Evolutionary conservation across 108 stramenopile genomes (phyloP).

Genomic region (Skeletonema grethae): DNA sequence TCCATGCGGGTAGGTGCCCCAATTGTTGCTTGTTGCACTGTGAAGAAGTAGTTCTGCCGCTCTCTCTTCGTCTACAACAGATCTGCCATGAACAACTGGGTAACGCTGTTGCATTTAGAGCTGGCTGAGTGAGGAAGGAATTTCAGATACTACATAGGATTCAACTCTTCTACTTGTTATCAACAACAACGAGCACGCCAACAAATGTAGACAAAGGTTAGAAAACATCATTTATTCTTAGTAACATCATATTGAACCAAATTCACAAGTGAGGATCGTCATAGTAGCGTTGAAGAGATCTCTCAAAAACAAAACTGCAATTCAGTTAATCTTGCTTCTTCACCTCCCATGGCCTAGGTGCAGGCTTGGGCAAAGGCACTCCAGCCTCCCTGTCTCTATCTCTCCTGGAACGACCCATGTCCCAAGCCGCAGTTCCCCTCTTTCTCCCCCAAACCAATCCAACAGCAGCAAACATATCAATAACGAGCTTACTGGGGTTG

Average conservation of each 20-base stretch:
- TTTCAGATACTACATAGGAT: too few species aligned
- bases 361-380: conserved; percentile 75
- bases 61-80: too few species aligned
- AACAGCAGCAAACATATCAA: conserved; percentile 80
- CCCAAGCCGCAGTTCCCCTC: conserved; percentile 90
- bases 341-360: conserved; percentile 89
- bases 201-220: not conserved
- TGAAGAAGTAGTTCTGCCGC: too few species aligned
- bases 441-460: conserved; percentile 95
- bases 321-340: conserved; percentile 30
- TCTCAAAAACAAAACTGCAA: not conserved
- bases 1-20: too few species aligned
- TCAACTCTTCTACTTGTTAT: too few species aligned
- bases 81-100: too few species aligned
- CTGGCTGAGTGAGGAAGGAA: too few species aligned
- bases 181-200: too few species aligned
- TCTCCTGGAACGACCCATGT: conserved; percentile 85
- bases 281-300: not conserved
- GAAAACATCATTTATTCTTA: conserved; percentile 3
- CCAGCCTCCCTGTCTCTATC: conserved; percentile 74
- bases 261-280: not conserved
- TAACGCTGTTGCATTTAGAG: too few species aligned
- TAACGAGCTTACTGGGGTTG: conserved; percentile 97
- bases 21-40: too few species aligned
- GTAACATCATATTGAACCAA: not conserved